Conservation (phyloP, 202 grass and related monocot genomes). For the Sporobolus alterniflorus region DNA sequence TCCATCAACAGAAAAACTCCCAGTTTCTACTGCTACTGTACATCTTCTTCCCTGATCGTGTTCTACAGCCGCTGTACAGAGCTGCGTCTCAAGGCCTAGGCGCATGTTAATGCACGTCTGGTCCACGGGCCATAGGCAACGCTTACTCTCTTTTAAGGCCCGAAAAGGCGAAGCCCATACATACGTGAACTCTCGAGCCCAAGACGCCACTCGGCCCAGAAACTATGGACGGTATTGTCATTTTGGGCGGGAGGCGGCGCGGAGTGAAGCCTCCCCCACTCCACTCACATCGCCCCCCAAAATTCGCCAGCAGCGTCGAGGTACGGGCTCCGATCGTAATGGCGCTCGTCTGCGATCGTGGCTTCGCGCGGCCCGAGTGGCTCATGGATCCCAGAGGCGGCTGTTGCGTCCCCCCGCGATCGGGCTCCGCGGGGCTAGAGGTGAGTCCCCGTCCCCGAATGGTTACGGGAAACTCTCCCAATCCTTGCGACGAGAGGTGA, state of each 20-base stretch:
- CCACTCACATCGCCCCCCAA: background rate
- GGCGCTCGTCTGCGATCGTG: constrained; percentile 21
- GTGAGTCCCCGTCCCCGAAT: too few species aligned
- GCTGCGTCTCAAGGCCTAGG: too few species aligned
- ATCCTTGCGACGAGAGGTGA: constrained; percentile 35
- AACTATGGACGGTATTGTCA: background rate
- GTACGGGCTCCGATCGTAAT: background rate
- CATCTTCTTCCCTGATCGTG: background rate
- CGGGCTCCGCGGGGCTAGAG: constrained; percentile 12
- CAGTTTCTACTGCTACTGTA: background rate
- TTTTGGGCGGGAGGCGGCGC: constrained; percentile 43
- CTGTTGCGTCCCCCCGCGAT: background rate
- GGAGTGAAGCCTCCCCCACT: background rate
- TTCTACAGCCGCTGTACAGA: background rate
- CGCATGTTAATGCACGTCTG: background rate
- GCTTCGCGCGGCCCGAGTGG: background rate
- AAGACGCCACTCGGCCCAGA: background rate
- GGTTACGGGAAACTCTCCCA: constrained; percentile 16
- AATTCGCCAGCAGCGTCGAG: background rate
- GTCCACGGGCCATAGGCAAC: background rate
- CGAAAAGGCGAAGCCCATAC: background rate
- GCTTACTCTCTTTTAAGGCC: background rate
- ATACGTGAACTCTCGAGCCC: background rate
- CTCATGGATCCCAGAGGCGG: background rate
- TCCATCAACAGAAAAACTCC: background rate